Percentiles rank a stretch among this genome's conserved stretches.
These are phyloP conservation scores for Beauveria scarabaeidicola DNA, from an alignment of 2,329 filamentous ascomycete species.

Conservation along the genomic window DNA sequence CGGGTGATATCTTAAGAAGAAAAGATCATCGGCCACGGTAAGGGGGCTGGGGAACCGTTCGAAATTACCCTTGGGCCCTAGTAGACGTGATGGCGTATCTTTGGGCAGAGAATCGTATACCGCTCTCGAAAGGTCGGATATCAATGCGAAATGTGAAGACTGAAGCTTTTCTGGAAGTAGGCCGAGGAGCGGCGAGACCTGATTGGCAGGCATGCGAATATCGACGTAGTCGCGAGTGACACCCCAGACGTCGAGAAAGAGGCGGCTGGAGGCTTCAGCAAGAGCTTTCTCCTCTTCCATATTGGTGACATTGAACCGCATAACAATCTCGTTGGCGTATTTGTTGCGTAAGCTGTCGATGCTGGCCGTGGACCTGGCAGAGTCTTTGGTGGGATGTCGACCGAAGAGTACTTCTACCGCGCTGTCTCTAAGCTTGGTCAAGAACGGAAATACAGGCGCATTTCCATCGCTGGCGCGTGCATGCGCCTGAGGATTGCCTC, in stretches of 20 bases:
- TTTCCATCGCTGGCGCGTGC: conserved; percentile 14
- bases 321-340: conserved; percentile 76
- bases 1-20: conserved; percentile 90
- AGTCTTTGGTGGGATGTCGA: conserved; percentile 27
- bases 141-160: conserved; percentile 62
- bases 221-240: conserved; percentile 77
- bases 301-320: conserved; percentile 74
- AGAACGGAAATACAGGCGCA: conserved; percentile 34
- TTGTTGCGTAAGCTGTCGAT: conserved; percentile 29
- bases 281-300: conserved; percentile 61
- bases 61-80: conserved; percentile 20
- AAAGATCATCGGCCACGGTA: conserved; percentile 57
- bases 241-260: conserved; percentile 88
- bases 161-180: conserved; percentile 70
- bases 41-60: conserved; percentile 23
- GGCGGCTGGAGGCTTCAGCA: conserved; percentile 60
- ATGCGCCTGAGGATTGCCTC: not conserved
- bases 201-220: conserved; percentile 66
- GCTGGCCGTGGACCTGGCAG: conserved; percentile 16
- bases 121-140: conserved; percentile 69
- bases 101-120: conserved; percentile 49
- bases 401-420: conserved; percentile 44
- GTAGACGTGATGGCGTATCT: conserved; percentile 13
- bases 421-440: conserved; percentile 42
- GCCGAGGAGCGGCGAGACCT: conserved; percentile 68